These are phyloP conservation scores for Melaleuca alternifolia DNA, from an alignment of 345 rosid genomes.

Conservation along the genomic window DNA sequence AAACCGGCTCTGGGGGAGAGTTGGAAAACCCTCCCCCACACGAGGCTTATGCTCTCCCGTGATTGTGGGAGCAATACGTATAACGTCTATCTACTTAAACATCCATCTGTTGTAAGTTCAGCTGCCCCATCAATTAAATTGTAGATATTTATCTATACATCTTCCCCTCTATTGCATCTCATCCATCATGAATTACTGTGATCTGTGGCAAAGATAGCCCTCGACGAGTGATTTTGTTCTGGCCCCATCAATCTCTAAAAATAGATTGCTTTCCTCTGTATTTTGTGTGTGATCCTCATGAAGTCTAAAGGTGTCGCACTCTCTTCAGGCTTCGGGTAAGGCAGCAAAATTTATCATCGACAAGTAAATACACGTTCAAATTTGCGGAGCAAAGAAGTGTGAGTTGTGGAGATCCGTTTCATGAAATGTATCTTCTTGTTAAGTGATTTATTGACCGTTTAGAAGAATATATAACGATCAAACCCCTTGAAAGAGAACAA, in stretches of 20 bases:
- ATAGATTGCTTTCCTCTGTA: neutral
- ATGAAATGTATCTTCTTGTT: neutral
- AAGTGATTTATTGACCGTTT: neutral
- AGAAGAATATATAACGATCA: neutral
- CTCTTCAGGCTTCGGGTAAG: slow-evolving; percentile 25
- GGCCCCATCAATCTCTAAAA: neutral
- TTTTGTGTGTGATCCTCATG: neutral
- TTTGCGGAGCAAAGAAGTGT: neutral
- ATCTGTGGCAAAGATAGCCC: neutral
- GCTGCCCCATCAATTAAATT: neutral
- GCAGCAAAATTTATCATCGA: slow-evolving; percentile 19
- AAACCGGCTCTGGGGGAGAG: slow-evolving; percentile 91
- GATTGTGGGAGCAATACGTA: slow-evolving; percentile 21
- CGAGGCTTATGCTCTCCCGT: slow-evolving; percentile 50
- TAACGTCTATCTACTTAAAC: slow-evolving; percentile 46
- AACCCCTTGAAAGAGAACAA: neutral
- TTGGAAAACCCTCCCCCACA: slow-evolving; percentile 81
- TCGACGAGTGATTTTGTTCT: neutral
- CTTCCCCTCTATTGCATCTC: neutral
- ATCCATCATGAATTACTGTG: neutral
- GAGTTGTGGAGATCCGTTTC: neutral
- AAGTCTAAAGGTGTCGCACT: neutral
- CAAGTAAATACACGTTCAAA: neutral
- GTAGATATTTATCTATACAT: neutral
- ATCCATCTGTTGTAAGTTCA: slow-evolving; percentile 43